Conservation (phyloP, 352 stramenopile genomes). For the Globisporangium ultimum region DNA sequence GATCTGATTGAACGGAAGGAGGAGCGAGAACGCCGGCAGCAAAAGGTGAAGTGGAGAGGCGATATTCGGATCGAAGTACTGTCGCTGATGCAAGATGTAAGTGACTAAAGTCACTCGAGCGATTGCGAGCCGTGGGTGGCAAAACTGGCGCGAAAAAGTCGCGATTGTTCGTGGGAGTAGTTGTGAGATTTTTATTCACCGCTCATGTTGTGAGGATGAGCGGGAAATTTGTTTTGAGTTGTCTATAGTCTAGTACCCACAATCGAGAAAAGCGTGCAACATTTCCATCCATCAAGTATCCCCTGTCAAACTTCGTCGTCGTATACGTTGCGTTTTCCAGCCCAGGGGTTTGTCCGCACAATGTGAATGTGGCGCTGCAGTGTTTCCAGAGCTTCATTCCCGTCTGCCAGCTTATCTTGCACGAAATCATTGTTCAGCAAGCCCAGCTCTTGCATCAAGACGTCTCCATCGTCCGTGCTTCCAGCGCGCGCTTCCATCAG, state of each 20-base stretch:
- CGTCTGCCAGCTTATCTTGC: constrained; percentile 7
- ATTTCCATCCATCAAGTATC: not conserved
- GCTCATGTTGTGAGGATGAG: not conserved
- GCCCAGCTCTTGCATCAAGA: constrained; percentile 48
- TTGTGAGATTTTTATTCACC: not conserved
- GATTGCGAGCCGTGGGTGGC: not conserved
- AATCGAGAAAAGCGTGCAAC: not conserved
- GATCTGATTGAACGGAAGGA: constrained; percentile 50
- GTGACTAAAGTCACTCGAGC: not conserved
- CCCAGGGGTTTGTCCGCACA: constrained; percentile 64
- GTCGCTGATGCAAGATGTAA: constrained; percentile 7
- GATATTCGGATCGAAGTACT: constrained; percentile 18
- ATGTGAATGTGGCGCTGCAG: constrained; percentile 33
- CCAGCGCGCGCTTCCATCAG: not conserved
- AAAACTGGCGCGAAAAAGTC: not conserved
- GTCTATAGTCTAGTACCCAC: not conserved
- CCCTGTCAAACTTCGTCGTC: constrained; percentile 69
- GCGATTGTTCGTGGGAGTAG: not conserved
- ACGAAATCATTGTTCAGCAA: constrained; percentile 75
- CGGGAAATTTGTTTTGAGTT: not conserved
- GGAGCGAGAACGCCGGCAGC: constrained; percentile 33
- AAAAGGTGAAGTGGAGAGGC: constrained; percentile 20
- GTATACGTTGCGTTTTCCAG: constrained; percentile 67
- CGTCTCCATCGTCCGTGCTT: too few relatives aligned
- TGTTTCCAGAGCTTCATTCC: too few relatives aligned